A percentile compares a stretch with the other conserved stretches of the same genome.
These are phyloP conservation scores for Jimgerdemannia flammicorona DNA, from an alignment of 192 early-diverging fungal genomes.

Conservation along the genomic window DNA sequence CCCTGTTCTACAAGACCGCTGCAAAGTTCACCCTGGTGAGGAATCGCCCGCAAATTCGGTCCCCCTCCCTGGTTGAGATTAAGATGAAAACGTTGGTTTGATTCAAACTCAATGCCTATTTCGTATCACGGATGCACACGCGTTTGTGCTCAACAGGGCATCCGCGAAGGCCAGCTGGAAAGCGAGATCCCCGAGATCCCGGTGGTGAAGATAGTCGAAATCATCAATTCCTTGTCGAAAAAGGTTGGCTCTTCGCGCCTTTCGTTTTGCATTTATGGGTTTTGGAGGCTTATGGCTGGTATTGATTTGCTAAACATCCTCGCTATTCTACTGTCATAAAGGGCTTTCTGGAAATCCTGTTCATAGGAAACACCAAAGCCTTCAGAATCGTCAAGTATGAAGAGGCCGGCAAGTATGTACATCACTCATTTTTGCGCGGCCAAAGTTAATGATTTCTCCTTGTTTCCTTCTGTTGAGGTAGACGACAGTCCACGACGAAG, in stretches of 20 bases:
- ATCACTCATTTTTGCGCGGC: background rate
- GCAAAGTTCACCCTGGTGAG: no score
- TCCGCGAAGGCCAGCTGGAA: background rate
- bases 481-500: no score
- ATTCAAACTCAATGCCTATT: no score
- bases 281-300: no score
- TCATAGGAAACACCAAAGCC: background rate
- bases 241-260: conserved; percentile 2
- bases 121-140: no score
- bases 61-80: no score
- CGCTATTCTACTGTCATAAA: background rate
- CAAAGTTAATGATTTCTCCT: no score
- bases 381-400: conserved; percentile 8
- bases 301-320: background rate
- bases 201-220: background rate
- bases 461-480: no score
- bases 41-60: no score
- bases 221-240: conserved; percentile 10
- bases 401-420: conserved; percentile 10
- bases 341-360: conserved; percentile 9
- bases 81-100: no score
- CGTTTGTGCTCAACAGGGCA: background rate
- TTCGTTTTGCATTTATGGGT: no score
- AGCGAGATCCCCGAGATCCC: background rate
- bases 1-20: no score